phyloP scores from a whole-genome alignment of 73 alveolate species.

The Effrenium voratum region DNA sequence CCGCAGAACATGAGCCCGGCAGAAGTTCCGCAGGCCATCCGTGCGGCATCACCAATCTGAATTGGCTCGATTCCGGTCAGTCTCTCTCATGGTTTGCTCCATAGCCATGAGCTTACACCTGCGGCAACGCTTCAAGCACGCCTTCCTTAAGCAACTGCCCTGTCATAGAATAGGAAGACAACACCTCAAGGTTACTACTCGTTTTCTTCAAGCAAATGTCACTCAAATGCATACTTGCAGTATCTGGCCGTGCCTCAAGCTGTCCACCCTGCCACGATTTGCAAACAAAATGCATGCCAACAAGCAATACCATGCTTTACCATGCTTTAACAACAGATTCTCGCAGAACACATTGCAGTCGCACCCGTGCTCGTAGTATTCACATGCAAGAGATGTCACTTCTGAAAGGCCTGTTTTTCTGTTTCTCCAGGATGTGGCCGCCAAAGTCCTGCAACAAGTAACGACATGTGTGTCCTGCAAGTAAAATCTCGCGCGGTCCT shows the following conservation, averaged over 20 bases:
- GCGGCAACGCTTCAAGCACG: neutral
- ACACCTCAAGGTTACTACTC: neutral
- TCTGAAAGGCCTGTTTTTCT: slow-evolving; percentile 67
- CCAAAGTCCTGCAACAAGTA: slow-evolving; percentile 50
- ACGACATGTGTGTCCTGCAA: neutral
- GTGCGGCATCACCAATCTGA: no score
- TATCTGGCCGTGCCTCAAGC: slow-evolving; percentile 18
- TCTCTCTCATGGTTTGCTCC: slow-evolving; percentile 66
- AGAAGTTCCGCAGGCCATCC: no score
- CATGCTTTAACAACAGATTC: no score
- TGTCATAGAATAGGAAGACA: neutral
- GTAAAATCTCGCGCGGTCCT: neutral
- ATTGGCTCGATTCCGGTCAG: no score
- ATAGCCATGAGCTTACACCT: slow-evolving; percentile 71
- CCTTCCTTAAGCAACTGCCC: neutral
- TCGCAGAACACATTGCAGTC: no score
- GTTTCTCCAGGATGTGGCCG: slow-evolving; percentile 86
- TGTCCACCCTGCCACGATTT: slow-evolving; percentile 81
- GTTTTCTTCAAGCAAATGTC: neutral
- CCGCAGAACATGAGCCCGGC: no score
- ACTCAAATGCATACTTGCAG: neutral
- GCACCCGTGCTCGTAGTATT: no score
- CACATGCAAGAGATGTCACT: no score
- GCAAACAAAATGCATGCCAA: no score
- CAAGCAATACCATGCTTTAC: no score